Base-by-base conservation (phyloP, 1,139 yeast genomes). In the Fermentozyma sake region DNA sequence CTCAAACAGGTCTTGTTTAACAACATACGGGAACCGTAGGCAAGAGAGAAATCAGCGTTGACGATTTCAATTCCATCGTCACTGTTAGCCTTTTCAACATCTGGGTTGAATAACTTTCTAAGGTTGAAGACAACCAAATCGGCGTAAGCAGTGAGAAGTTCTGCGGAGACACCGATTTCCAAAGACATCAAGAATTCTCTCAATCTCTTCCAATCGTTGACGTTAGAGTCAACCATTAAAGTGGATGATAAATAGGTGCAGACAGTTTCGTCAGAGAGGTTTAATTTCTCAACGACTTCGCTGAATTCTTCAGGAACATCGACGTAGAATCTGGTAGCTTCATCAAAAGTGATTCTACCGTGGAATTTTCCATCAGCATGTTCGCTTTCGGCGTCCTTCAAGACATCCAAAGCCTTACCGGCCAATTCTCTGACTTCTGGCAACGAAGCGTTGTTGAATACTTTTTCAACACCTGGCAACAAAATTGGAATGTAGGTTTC, bases 361-460 rank as follows among this genome's bases (percentile, higher is more conserved):
- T 82, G 89, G 67, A 81, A 81, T 41, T 71, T 70, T 36, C 84
- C 85, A 44, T 78, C 83, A 23, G 70, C 55, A 30, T 71, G 72
- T 46, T 73, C 80, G 36, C 65, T 69, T 44, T 81, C 84, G 38
- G 96, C 97, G 36, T 81, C 93, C 48, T 77, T 74, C 49, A 91
- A 68, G 21, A 89, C 97, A 16, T 62, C 55, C 35, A 81, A 67
- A 2, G 98, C 97, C 60, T 86, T 91, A 24, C 69, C 71, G 20
- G 96, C 97, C 48, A 91, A 69, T 43, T 83, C 94, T 71, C 98
- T 82, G 29, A 91, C 97, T 60, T 91, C 98, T 20, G 98, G 98
- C 50, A 85, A 71, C 7, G 97, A 82, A 20, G 97, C 97, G 32
- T 91, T 83, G 33, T 84, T 76, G 30, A 80, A 79, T 26, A 91